These are phyloP conservation scores for Wickerhamomyces hampshirensis DNA, from an alignment of 805 yeast species.

Conservation along the genomic window DNA sequence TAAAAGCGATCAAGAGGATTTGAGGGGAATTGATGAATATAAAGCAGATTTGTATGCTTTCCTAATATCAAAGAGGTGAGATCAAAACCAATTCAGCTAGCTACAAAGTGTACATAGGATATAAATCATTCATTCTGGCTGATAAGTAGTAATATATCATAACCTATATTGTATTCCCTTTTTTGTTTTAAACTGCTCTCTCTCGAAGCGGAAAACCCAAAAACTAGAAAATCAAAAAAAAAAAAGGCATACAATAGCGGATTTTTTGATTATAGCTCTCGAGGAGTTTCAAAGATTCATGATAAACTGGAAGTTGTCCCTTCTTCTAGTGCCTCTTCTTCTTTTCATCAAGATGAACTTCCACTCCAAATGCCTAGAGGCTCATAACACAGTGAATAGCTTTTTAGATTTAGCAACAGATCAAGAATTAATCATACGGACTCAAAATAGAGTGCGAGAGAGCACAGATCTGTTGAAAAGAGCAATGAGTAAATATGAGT, in stretches of 20 bases:
- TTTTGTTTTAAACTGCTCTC: too few relatives aligned
- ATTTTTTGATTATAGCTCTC: too few relatives aligned
- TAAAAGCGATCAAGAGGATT: slow-evolving; percentile 14
- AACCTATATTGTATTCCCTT: too few relatives aligned
- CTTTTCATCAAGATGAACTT: background rate
- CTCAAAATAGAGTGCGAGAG: slow-evolving; percentile 7
- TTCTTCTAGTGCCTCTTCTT: background rate
- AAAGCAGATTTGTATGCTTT: slow-evolving; percentile 6
- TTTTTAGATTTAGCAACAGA: background rate
- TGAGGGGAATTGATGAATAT: slow-evolving; percentile 10
- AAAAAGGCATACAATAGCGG: too few relatives aligned
- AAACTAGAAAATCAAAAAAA: too few relatives aligned
- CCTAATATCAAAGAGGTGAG: background rate
- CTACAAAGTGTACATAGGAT: too few relatives aligned
- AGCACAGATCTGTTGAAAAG: slow-evolving; percentile 5
- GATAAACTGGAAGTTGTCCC: background rate
- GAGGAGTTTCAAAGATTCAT: too few relatives aligned
- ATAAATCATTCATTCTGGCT: too few relatives aligned
- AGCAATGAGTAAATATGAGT: slow-evolving; percentile 6
- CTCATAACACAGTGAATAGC: background rate
- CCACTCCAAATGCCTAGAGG: slow-evolving; percentile 2
- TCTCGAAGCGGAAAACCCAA: too few relatives aligned
- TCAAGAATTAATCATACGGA: slow-evolving; percentile 1
- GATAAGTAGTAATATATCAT: too few relatives aligned
- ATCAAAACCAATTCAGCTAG: too few relatives aligned